Evolutionary conservation across 306 rosid species (phyloP).

Genomic region (Ormosia emarginata): DNA sequence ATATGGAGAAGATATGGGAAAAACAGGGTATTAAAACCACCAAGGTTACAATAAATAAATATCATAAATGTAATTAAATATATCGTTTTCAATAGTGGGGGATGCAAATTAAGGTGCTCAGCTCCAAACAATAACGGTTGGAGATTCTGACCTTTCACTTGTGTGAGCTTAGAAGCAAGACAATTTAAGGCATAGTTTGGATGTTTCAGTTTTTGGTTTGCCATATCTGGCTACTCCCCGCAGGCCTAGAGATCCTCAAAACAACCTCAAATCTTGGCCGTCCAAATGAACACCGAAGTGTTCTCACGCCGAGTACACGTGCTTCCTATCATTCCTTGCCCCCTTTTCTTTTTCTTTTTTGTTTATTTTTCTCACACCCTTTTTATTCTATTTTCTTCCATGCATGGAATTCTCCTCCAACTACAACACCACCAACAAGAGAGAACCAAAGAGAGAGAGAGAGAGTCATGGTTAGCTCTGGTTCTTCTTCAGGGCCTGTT

Average conservation of each 20-base stretch:
- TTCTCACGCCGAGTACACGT: conserved; percentile 61
- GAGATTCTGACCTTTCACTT: conserved; percentile 40
- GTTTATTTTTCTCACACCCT: background rate
- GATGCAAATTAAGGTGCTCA: conserved; percentile 12
- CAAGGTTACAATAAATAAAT: background rate
- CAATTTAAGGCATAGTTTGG: conserved; percentile 42
- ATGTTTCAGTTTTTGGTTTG: conserved; percentile 35
- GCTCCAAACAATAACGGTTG: conserved; percentile 30
- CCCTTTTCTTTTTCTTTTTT: background rate
- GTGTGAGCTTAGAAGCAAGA: conserved; percentile 33
- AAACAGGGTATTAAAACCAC: background rate
- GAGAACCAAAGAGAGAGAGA: conserved; percentile 24
- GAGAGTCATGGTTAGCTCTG: conserved; percentile 46
- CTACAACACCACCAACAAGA: conserved; percentile 47
- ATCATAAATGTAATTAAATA: conserved; percentile 28
- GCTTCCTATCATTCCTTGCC: conserved; percentile 51
- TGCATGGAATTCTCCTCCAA: conserved; percentile 97
- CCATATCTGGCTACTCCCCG: conserved; percentile 14
- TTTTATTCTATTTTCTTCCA: conserved; percentile 52
- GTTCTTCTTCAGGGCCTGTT: conserved; percentile 41
- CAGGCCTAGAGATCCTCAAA: conserved; percentile 42
- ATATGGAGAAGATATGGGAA: background rate
- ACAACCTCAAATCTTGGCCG: conserved; percentile 46
- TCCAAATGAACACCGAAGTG: conserved; percentile 42
- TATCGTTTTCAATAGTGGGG: conserved; percentile 22